Base-by-base conservation (phyloP, 1,284 basidiomycete species). In the Tetrapyrgos nigripes region DNA sequence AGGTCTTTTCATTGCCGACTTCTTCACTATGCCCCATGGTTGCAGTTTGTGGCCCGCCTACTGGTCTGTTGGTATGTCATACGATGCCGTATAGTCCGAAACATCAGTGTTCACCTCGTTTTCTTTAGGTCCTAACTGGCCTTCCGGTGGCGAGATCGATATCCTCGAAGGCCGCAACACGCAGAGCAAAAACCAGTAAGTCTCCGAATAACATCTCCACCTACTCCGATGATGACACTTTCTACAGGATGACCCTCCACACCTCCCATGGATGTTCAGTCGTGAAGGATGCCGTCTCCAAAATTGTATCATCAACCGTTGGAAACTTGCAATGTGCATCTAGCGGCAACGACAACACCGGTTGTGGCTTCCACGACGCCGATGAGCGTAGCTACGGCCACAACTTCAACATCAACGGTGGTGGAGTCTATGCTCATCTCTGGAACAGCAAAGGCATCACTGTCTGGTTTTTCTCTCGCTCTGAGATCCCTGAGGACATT, bases 1-100 rank as follows among this genome's bases (percentile, higher is more conserved):
- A 48, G 90, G 90, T 2, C 75, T 93, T 31, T 86, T 92, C 71
- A 82, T 93, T 50, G 76, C 88, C 26, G 89, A 92, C 68, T 78
- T 91, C 56, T 78, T 69, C 50, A 71, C 83, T 23, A 89, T 91
- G 85, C 89, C 91, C 1, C 82, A 83, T 64, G 90, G 90, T 14
- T 91, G 87, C 70, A 80, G 80, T 26, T 81, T 85, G 28, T 95
- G 93, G 93, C 93, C 92, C 52, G 92, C 93, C 24, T 92, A 81
- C 73, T 83, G 79, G 79, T 68, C 29, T 45, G n/a, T n/a, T n/a
- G n/a, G 63, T 57, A 21, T 14, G 17, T 47, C 52, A 58, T 33
- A 64, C 11, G 10, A 3, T 44, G 10, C 29, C n/a, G n/a, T n/a
- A n/a, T 31, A 43, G 27, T 23, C 19, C 24, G 48, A 65, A 37